These are phyloP conservation scores for Tritrichomonas foetus DNA, from an alignment of 208 protist species.

Conservation along the genomic window DNA sequence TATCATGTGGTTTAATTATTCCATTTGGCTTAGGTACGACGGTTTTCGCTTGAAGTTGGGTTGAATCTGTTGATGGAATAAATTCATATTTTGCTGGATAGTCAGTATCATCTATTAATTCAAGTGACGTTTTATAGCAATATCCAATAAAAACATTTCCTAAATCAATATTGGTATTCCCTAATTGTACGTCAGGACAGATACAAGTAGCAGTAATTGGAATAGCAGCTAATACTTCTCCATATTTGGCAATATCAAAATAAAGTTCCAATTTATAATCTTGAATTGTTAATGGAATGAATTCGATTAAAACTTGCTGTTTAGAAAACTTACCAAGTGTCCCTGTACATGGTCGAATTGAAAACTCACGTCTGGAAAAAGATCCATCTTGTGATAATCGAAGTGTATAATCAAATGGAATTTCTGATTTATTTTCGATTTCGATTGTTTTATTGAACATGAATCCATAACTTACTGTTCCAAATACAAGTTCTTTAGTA, in stretches of 20 bases:
- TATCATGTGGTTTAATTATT: neutral
- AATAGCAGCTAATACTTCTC: neutral
- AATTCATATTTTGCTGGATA: slow-evolving; percentile 26
- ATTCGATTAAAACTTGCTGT: neutral
- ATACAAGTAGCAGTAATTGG: slow-evolving; percentile 5
- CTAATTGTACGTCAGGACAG: neutral
- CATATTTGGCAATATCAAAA: slow-evolving; percentile 20
- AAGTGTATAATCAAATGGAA: neutral
- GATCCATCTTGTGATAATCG: neutral
- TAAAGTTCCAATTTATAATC: neutral
- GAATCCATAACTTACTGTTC: slow-evolving; percentile 24
- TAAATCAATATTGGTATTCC: neutral
- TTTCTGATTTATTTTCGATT: neutral
- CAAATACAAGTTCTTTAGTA: slow-evolving; percentile 26
- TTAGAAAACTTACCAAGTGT: neutral
- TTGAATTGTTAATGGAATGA: neutral
- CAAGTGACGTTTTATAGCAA: neutral
- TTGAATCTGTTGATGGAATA: neutral
- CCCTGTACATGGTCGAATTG: neutral
- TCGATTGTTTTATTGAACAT: neutral
- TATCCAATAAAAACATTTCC: slow-evolving; percentile 19
- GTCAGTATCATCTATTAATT: slow-evolving; percentile 2
- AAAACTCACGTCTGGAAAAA: neutral
- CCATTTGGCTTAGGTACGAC: neutral
- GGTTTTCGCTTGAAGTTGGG: neutral